A percentile compares a stretch with the other conserved stretches of the same genome.
phyloP scores from a whole-genome alignment of 2,329 filamentous ascomycete species.

The Venturia oleaginea region DNA sequence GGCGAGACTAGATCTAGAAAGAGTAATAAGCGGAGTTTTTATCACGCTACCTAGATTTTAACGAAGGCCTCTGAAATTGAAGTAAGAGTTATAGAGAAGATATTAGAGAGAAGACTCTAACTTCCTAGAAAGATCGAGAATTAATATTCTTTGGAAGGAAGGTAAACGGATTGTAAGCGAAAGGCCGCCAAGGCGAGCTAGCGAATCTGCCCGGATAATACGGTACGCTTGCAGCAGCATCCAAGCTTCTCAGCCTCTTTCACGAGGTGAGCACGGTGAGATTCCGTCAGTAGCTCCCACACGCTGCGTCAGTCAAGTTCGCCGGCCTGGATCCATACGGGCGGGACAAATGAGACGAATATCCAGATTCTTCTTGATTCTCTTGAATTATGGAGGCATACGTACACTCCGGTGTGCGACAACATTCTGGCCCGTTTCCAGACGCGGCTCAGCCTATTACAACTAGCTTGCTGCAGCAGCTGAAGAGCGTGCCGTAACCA shows the following conservation, averaged over 20 bases:
- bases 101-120: no score
- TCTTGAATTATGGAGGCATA: background rate
- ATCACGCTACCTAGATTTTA: no score
- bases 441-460: background rate
- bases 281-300: background rate
- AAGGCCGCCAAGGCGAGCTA: no score
- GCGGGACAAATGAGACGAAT: background rate
- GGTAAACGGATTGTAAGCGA: no score
- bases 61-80: no score
- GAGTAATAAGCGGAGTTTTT: no score
- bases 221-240: background rate
- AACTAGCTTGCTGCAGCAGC: background rate
- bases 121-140: no score
- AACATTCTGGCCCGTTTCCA: background rate
- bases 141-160: no score
- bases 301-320: background rate
- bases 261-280: background rate
- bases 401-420: background rate
- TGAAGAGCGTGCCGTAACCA: background rate
- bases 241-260: background rate
- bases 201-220: no score
- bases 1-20: no score
- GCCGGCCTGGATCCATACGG: background rate
- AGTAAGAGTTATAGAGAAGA: no score
- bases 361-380: background rate